Evolutionary conservation across 257 asterid species (phyloP), one percentile per base, ranked within the genome.

Genomic region (Solanum etuberosum): DNA sequence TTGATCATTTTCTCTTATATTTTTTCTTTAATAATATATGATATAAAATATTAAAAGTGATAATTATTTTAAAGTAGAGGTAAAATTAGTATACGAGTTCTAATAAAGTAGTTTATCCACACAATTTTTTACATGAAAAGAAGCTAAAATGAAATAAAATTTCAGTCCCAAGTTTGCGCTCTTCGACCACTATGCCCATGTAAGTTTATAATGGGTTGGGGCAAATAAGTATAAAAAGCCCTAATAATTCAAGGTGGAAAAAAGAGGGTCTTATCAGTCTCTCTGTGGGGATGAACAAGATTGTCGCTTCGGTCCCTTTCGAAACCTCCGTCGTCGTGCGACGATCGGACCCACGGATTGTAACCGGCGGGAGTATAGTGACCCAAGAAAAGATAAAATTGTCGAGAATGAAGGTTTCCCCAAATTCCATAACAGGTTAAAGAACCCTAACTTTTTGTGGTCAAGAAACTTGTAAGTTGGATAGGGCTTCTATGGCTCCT

Each of bases 401-500:
- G n/a, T 57, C 65, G 82, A 23, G 25, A 73, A 35, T 10, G 48
- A 73, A 23, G n/a, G 6, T 2, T 42, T 73, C 48, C 80, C 46
- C 83, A 76, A 76, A 76, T 76, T 76, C 57, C 65, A 7, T 57
- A 57, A 32, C 34, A 23, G 23, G 37, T 77, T 42, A 42, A 76
- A 13, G 59, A 27, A 48, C 5, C 85, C 9, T 46, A 46, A 80
- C 38, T 70, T 10, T 85, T 67, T 86, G 91, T 89, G 92, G 82
- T 25, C 40, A 85, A 61, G 89, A 88, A 89, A 16, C 86, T 83
- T 38, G 59, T 67, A 23, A 67, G 63, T 81, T 74, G 88, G 92
- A 90, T 90, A 87, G 89, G 89, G 78, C 73, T 85, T 84, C 37
- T 86, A 38, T 88, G 90, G 90, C 63, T 86, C 71, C 38, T 23